Percentiles rank a stretch among this genome's conserved stretches.
Evolutionary conservation across 1,284 basidiomycete genomes (phyloP).

Genomic region (Ganoderma meredithae): DNA sequence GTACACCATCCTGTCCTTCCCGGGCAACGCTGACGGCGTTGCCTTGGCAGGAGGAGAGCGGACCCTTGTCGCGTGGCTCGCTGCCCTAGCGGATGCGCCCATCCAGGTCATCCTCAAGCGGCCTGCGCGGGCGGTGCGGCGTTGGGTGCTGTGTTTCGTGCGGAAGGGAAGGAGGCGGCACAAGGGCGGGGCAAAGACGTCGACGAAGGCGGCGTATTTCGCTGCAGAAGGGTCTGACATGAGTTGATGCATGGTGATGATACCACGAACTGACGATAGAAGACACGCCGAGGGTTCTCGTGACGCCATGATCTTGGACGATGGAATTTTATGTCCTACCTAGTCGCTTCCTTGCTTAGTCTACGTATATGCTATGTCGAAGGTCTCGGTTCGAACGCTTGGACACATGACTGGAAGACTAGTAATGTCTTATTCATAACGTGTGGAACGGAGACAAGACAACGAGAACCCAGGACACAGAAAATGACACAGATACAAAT

Average conservation of each 20-base stretch:
- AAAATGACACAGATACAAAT: background rate
- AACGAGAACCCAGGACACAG: background rate
- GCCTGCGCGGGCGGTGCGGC: slow-evolving; percentile 1
- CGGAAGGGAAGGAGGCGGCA: background rate
- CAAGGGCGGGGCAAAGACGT: background rate
- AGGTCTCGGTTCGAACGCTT: background rate
- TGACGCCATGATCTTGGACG: slow-evolving; percentile 1
- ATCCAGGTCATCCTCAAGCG: background rate
- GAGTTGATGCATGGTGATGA: background rate
- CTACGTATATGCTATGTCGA: background rate
- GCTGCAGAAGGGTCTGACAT: background rate
- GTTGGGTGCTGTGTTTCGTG: slow-evolving; percentile 3
- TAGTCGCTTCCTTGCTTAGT: background rate
- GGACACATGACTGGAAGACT: background rate
- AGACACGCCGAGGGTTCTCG: background rate
- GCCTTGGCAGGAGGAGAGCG: slow-evolving; percentile 5
- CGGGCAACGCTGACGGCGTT: slow-evolving; percentile 3
- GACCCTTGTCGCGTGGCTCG: background rate
- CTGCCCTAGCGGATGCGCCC: slow-evolving; percentile 1
- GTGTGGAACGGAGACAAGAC: background rate
- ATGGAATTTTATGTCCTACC: background rate
- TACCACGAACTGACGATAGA: background rate
- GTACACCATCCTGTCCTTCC: background rate
- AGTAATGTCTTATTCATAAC: background rate
- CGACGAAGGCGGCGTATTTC: background rate